Evolutionary conservation across 768 basidiomycete genomes (phyloP), one percentile per base, ranked within the genome.

Genomic region (Rubroboletus satanas): DNA sequence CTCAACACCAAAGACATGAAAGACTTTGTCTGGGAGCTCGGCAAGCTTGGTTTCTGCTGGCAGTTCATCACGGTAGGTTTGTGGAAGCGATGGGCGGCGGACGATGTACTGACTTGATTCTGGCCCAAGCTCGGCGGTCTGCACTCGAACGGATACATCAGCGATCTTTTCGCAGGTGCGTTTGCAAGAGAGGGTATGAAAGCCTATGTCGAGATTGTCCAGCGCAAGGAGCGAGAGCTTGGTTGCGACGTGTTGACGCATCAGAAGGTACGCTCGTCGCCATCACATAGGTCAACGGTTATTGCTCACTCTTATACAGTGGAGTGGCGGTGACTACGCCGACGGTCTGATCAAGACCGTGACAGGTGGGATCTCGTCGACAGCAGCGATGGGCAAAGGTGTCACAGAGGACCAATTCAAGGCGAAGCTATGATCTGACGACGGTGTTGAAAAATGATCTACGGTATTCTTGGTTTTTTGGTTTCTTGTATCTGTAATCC

Each of bases 321-420:
- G 94, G 94, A 92, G 89, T 60, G 95, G 95, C 33, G 94, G 89
- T 5, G 93, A 96, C 71, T 95, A 92, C 63, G 89, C 90, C 35
- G 94, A 97, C 71, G 86, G 83, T 59, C 72, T 96, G 51, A 81
- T 97, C 74, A 94, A 93, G 83, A 95, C 96, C 7, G 92, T 98
- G 52, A 99, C 97, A 35, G 97, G 97, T 26, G 97, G 97, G 55
- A 83, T 99, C 57, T 96, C 93, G 36, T 94, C 93, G 45, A 98
- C 96, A 10, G 83, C 95, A n/a, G 96, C 97, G n/a, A 98, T 98
- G 96, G 97, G 96, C 47, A 85, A 85, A 62, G 96, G 96, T 52
- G 93, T 96, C 31, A 97, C 94, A 0, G 94, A 97, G 75, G 73
- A 85, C 36, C 94, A 96, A 71, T 97, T 96, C 74, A 65, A 62